Conservation (phyloP, 192 early-diverging fungal genomes). For the Backusella australiensis region DNA sequence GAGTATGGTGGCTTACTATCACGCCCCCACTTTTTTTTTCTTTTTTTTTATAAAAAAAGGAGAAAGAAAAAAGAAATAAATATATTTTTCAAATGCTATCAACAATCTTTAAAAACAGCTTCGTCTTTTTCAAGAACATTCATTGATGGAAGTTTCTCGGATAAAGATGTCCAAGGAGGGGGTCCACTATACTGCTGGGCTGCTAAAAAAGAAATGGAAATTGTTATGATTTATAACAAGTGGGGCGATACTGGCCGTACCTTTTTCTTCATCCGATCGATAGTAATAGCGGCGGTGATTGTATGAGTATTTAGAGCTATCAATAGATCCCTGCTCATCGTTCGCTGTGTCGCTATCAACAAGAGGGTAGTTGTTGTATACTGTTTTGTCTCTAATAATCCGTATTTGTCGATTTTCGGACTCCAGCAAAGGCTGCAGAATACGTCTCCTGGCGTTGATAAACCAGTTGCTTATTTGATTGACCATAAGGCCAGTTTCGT, state of each 20-base stretch:
- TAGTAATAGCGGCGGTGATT: not conserved
- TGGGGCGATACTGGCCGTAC: not conserved
- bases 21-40: not conserved
- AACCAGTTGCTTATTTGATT: slow-evolving; percentile 21
- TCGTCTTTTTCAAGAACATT: not conserved
- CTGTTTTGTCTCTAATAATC: not conserved
- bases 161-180: not conserved
- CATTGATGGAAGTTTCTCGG: slow-evolving; percentile 7
- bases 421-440: slow-evolving; percentile 10
- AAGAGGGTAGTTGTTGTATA: not conserved
- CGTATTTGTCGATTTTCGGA: not conserved
- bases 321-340: not conserved
- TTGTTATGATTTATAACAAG: not conserved
- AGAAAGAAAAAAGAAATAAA: not conserved
- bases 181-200: not conserved
- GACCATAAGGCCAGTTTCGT: slow-evolving; percentile 13
- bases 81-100: not conserved
- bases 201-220: not conserved
- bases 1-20: not conserved
- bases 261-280: not conserved
- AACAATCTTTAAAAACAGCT: not conserved
- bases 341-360: not conserved
- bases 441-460: slow-evolving; percentile 17
- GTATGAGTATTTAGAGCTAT: not conserved
- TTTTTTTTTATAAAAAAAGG: not conserved